Evolutionary conservation across 208 protist genomes (phyloP).

Genomic region (Trichomonas gallinae): DNA sequence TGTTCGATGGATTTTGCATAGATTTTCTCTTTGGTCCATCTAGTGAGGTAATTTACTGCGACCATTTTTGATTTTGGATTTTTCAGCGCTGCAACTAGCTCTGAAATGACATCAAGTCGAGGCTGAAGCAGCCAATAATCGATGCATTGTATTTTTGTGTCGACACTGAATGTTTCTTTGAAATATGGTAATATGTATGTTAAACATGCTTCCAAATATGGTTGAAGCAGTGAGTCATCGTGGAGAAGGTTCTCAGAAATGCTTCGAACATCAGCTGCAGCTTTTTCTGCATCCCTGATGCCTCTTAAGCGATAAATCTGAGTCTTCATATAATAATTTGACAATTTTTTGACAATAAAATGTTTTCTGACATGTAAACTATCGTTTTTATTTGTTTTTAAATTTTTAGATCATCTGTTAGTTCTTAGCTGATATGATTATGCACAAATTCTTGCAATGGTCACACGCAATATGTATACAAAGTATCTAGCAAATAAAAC

Average conservation of each 20-base stretch:
- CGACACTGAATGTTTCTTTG: neutral
- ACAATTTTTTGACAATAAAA: too few species aligned
- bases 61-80: neutral
- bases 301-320: neutral
- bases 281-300: neutral
- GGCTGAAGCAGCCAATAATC: neutral
- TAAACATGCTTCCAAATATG: neutral
- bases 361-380: too few species aligned
- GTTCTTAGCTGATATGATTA: too few species aligned
- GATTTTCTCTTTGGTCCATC: neutral
- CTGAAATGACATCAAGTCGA: neutral
- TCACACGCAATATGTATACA: too few species aligned
- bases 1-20: neutral
- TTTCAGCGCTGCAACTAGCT: neutral
- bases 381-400: too few species aligned
- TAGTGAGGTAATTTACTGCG: neutral
- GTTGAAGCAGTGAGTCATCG: neutral
- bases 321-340: conserved; percentile 9
- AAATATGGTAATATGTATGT: neutral
- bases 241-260: neutral
- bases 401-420: too few species aligned
- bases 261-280: neutral
- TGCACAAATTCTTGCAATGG: too few species aligned
- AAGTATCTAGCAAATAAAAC: too few species aligned
- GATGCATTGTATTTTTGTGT: neutral